Base-by-base conservation (phyloP, 2,329 filamentous ascomycete genomes). In the Ceratocystis eucalypticola region DNA sequence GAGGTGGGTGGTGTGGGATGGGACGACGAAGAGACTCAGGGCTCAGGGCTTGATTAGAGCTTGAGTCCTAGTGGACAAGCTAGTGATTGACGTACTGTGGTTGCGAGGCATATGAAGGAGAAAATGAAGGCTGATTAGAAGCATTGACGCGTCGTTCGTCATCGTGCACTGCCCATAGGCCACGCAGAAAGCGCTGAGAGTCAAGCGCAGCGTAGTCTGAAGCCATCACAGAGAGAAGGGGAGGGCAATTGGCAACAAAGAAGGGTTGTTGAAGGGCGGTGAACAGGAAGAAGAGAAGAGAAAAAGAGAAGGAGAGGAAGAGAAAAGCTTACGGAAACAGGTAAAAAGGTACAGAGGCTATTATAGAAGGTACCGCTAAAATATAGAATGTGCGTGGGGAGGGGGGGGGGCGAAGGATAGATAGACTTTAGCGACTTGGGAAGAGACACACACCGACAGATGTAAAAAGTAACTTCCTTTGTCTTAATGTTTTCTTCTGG, bases 161-260 rank as follows among this genome's bases (percentile, higher is more conserved):
- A 53, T 28, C 2, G 28, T 67, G 65, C 20, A 15, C 50, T n/a
- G 61, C 33, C 61, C 48, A 64, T 22, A 67, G 30, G n/a, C 50
- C 61, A 48, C 46, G 48, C 46, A 67, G 61, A 57, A 64, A 67
- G 22, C 65, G 65, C 65, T 59, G 48, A 44, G 61, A 59, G 12
- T 63, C 17, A 63, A 63, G 61, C 15, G 53, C 64, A 48, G 45
- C 17, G 46, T 62, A 45, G 44, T 57, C 53, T 46, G 61, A 46
- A 45, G 44, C 61, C 61, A 63, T 63, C 25, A 44, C 17, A 20
- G 48, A 12, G 20, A 20, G 15, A 50, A 22, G n/a, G 8, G 8
- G 30, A 17, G 20, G 17, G 28, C 33, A 50, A 7, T 6, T 15
- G 22, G 15, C 44, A 8, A 4, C 33, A 12, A 30, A 33, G 30